These are phyloP conservation scores for Fusarium continuum DNA, from an alignment of 2,329 filamentous ascomycete species.

Conservation along the genomic window DNA sequence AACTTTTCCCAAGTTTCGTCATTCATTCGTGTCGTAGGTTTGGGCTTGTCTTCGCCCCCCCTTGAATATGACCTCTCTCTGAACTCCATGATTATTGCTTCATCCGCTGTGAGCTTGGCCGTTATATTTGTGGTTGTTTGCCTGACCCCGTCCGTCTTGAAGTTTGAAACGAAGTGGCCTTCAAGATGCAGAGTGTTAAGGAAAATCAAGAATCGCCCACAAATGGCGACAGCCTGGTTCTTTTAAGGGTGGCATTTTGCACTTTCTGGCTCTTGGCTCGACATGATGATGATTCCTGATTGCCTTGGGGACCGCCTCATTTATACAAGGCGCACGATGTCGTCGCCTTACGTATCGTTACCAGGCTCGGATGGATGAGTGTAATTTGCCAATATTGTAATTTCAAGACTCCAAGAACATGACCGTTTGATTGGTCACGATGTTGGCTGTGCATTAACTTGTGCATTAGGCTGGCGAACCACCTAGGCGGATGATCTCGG, in stretches of 20 bases:
- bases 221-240: neutral
- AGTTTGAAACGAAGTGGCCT: neutral
- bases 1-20: slow-evolving; percentile 36
- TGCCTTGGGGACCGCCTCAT: slow-evolving; percentile 29
- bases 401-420: slow-evolving; percentile 3
- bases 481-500: slow-evolving; percentile 1
- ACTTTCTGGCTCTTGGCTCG: slow-evolving; percentile 7
- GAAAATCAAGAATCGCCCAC: neutral
- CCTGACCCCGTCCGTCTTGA: neutral
- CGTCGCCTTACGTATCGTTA: slow-evolving; percentile 14
- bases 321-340: slow-evolving; percentile 19
- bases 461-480: slow-evolving; percentile 11
- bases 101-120: neutral
- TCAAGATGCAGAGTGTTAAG: neutral
- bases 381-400: slow-evolving; percentile 19
- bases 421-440: slow-evolving; percentile 7
- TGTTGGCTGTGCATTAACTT: slow-evolving; percentile 18
- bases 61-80: slow-evolving; percentile 8
- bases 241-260: slow-evolving; percentile 26
- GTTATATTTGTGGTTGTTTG: neutral
- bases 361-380: slow-evolving; percentile 3
- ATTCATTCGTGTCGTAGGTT: slow-evolving; percentile 36
- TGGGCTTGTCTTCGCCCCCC: slow-evolving; percentile 19
- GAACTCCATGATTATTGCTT: slow-evolving; percentile 14
- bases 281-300: slow-evolving; percentile 7